Evolutionary conservation across 345 rosid genomes (phyloP).

Genomic region (Lepidium aucheri): DNA sequence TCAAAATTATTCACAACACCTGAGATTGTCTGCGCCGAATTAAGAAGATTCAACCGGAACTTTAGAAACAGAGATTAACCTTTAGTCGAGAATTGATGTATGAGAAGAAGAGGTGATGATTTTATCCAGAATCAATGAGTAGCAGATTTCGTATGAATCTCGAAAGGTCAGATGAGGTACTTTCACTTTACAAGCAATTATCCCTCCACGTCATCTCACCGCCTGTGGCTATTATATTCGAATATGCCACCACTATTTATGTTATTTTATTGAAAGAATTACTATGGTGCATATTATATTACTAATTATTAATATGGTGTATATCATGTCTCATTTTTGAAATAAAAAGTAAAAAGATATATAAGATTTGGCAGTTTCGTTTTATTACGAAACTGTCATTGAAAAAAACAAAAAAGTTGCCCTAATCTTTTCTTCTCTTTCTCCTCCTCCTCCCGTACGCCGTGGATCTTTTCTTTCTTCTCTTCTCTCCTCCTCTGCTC

Average conservation of each 20-base stretch:
- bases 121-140: neutral
- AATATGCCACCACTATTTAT: neutral
- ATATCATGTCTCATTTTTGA: too few relatives aligned
- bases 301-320: too few relatives aligned
- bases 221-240: neutral
- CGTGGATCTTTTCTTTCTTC: too few relatives aligned
- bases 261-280: neutral
- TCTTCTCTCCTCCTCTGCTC: too few relatives aligned
- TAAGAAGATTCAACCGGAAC: neutral
- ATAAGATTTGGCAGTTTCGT: too few relatives aligned
- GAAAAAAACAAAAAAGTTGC: too few relatives aligned
- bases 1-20: neutral
- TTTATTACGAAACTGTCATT: too few relatives aligned
- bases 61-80: neutral
- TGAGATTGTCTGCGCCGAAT: neutral
- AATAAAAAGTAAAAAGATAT: too few relatives aligned
- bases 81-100: neutral
- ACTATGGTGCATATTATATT: too few relatives aligned
- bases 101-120: neutral
- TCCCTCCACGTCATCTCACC: slow-evolving; percentile 10
- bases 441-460: too few relatives aligned
- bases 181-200: slow-evolving; percentile 13
- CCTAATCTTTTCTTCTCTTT: too few relatives aligned
- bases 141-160: neutral
- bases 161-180: neutral